Evolutionary conservation across 2,329 filamentous ascomycete genomes (phyloP), one percentile per base, ranked within the genome.

Genomic region (Graphiopsis chlorocephala): DNA sequence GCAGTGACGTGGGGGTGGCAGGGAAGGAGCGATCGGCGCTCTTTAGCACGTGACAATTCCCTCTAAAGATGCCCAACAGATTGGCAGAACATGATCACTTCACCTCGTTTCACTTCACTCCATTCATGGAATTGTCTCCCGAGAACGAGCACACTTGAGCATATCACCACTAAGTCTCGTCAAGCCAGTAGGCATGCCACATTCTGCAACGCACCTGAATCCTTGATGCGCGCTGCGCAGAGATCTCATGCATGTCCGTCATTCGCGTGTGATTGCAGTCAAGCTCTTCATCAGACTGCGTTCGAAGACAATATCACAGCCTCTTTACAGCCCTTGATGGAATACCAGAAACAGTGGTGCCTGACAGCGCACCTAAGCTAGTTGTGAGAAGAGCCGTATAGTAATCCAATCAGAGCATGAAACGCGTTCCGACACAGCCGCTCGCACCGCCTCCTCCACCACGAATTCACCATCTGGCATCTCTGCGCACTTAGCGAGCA

Each of bases 381-480:
- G 38, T 2, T 15, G 5, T 7, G 6, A 20, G 25, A 28, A 28
- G 50, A 53, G 25, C 29, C 53, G 53, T 56, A 56, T 26, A 56
- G 28, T 38, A 26, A 56, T 14, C 53, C 53, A 56, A 56, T 56
- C 53, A 33, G 29, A 56, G 29, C 53, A 25, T 25, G 31, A 20
- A 38, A 33, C 31, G 17, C 52, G 26, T 53, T 53, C 50, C 50
- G 50, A 53, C 50, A 53, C 50, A 53, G 50, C 50, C 50, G 50
- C 50, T n/a, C 50, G 50, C 50, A 53, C 50, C 50, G 50, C 50
- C 50, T 53, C 50, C 7, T 31, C 17, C 50, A 53, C 28, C 50
- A 53, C 50, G 25, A 20, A 53, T n/a, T 28, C n/a, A 31, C 50
- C 28, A 53, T 29, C 26, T 20, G 17, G 11, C 14, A 53, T 53